Base-by-base conservation (phyloP, 2,329 filamentous ascomycete species). In the Aspergillus alliaceus region DNA sequence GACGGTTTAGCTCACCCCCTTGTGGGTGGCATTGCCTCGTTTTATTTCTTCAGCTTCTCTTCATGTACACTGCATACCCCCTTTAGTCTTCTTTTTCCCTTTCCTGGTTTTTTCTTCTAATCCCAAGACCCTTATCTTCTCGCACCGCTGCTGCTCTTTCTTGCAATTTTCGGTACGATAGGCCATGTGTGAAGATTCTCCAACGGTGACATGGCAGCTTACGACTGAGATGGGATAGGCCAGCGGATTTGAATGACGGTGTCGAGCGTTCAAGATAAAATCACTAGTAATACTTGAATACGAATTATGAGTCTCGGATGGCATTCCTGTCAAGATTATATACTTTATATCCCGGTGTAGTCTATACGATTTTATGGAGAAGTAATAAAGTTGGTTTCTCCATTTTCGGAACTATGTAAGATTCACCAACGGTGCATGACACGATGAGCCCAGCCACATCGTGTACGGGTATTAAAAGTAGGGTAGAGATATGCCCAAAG, bases 61-160 rank as follows among this genome's bases (percentile, higher is more conserved):
- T 56, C 25, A 59, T 49, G 60, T 64, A 62, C 44, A 66, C 59
- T 62, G 53, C 66, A 70, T 70, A 70, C 68, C 66, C 68, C 62
- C 54, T 61, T 63, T 59, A 69, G 64, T 27, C 54, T 57, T 40
- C 20, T 53, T 54, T 44, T 51, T 48, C 35, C n/a, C 35, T 58
- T 57, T 50, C 25, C 46, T 3, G 22, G 35, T 35, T 39, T 22
- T 51, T 50, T 14, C 34, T 54, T 40, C 37, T 51, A 32, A 22
- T 53, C 27, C 39, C n/a, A 51, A 27, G 39, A 27, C 27, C 35
- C 27, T 20, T 20, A 12, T 56, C 51, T 32, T n/a, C 39, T 56
- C n/a, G 32, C 37, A 35, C 22, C 40, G 3, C 40, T 44, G 15
- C 15, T 29, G 27, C n/a, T 8, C 27, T 9, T 25, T 44, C 14